A percentile compares a stretch with the other conserved stretches of the same genome.
Evolutionary conservation across 306 rosid genomes (phyloP).

Genomic region (Coriaria nepalensis): DNA sequence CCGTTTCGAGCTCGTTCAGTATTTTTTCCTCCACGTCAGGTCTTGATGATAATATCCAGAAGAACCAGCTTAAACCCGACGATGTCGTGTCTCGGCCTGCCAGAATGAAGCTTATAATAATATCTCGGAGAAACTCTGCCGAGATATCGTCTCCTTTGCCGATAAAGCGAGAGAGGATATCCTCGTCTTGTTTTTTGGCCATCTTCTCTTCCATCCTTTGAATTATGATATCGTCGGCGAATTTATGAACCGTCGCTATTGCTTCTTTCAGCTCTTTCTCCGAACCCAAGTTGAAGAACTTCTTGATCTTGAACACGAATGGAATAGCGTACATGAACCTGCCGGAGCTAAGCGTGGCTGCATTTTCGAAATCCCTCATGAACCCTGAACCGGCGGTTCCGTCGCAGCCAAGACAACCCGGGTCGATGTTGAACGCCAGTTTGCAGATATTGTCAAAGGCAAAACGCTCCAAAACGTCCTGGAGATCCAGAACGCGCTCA

Average conservation of each 20-base stretch:
- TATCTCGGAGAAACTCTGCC: conserved; percentile 46
- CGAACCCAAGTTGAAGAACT: conserved; percentile 27
- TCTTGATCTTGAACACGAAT: conserved; percentile 15
- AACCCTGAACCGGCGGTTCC: conserved; percentile 23
- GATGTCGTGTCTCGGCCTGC: conserved; percentile 75
- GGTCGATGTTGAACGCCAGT: conserved; percentile 46
- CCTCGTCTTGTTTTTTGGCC: conserved; percentile 1
- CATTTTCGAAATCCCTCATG: conserved; percentile 58
- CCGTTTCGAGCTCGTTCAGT: conserved; percentile 17
- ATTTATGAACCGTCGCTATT: conserved; percentile 30
- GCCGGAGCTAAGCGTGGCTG: conserved; percentile 27
- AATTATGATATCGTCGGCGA: conserved; percentile 36
- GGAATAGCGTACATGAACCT: conserved; percentile 27
- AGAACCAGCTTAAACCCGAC: conserved; percentile 56
- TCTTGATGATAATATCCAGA: conserved; percentile 43
- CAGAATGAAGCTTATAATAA: conserved; percentile 45
- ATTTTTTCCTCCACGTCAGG: conserved; percentile 20
- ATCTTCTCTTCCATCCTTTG: conserved; percentile 26
- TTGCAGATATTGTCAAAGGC: conserved; percentile 65
- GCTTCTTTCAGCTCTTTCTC: conserved; percentile 31
- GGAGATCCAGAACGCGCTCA: conserved; percentile 29
- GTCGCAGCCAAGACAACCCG: conserved; percentile 37
- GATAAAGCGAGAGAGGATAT: conserved; percentile 53
- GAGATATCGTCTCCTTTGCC: conserved; percentile 18
- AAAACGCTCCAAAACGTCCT: conserved; percentile 50